Conservation (phyloP, 2,329 filamentous ascomycete species). For the Lecanicillium sp. region DNA sequence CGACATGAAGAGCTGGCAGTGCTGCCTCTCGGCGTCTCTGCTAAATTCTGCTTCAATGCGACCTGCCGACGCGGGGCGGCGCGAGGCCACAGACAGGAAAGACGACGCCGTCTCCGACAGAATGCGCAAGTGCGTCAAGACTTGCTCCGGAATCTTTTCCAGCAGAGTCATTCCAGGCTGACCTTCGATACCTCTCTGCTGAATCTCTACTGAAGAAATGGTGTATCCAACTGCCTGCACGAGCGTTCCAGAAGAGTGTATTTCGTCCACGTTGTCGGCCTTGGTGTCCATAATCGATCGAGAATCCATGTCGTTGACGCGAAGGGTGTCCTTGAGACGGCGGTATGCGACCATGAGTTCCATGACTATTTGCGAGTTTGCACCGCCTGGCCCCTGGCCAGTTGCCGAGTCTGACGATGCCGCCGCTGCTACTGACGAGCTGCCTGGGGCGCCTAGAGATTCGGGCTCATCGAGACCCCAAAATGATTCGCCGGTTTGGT, state of each 20-base stretch:
- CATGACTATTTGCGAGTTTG: constrained; percentile 27
- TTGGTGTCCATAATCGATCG: constrained; percentile 24
- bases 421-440: constrained; percentile 32
- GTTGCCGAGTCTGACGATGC: constrained; percentile 16
- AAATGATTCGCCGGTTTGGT: constrained; percentile 27
- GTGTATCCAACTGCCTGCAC: constrained; percentile 69
- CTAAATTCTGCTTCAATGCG: constrained; percentile 61
- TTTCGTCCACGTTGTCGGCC: constrained; percentile 30
- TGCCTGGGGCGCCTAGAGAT: constrained; percentile 32
- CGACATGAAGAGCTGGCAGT: constrained; percentile 67
- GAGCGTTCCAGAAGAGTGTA: constrained; percentile 51
- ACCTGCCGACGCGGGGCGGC: constrained; percentile 43
- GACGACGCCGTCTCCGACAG: constrained; percentile 82
- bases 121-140: constrained; percentile 78
- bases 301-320: constrained; percentile 43
- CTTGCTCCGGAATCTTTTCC: constrained; percentile 76
- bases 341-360: constrained; percentile 56
- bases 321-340: constrained; percentile 51
- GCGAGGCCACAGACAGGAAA: constrained; percentile 69
- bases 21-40: constrained; percentile 61
- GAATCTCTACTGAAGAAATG: constrained; percentile 83
- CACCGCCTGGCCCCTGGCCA: constrained; percentile 5
- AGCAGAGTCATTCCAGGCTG: constrained; percentile 68
- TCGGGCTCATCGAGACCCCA: constrained; percentile 33
- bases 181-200: constrained; percentile 76